Conservation (phyloP, 2,329 filamentous ascomycete species). For the Aspergillus latus region DNA sequence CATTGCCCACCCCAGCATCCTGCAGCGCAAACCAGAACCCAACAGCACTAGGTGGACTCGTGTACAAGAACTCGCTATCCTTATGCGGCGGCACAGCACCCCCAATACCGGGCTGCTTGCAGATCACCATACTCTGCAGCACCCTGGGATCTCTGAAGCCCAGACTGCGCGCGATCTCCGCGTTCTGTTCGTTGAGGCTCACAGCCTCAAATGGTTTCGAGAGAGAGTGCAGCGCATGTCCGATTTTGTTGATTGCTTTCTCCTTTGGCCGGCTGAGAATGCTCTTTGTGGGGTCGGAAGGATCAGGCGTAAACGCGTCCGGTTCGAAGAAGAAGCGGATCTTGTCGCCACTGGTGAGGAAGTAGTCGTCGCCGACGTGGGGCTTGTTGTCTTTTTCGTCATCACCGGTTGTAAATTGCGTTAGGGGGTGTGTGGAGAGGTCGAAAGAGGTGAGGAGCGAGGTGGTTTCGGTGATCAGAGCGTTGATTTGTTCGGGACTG, state of each 20-base stretch:
- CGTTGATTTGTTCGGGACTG: conserved; percentile 60
- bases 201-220: conserved; percentile 64
- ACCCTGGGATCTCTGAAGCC: conserved; percentile 74
- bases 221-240: conserved; percentile 71
- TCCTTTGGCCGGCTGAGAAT: conserved; percentile 74
- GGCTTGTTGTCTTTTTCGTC: conserved; percentile 52
- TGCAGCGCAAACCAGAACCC: conserved; percentile 98
- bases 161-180: conserved; percentile 66
- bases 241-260: conserved; percentile 85
- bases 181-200: conserved; percentile 51
- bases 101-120: conserved; percentile 96
- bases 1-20: conserved; percentile 83
- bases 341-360: conserved; percentile 85
- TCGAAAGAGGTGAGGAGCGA: conserved; percentile 72
- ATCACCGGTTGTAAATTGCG: conserved; percentile 85
- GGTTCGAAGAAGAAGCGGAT: conserved; percentile 97
- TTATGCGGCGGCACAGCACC: conserved; percentile 89
- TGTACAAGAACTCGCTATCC: conserved; percentile 91
- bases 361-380: conserved; percentile 96
- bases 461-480: conserved; percentile 73
- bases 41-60: conserved; percentile 80
- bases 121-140: conserved; percentile 96
- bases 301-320: conserved; percentile 66
- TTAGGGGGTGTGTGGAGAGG: conserved; percentile 84
- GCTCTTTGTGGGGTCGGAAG: conserved; percentile 47